phyloP scores from a whole-genome alignment of 306 rosid species.

The Rosa multiflora region DNA sequence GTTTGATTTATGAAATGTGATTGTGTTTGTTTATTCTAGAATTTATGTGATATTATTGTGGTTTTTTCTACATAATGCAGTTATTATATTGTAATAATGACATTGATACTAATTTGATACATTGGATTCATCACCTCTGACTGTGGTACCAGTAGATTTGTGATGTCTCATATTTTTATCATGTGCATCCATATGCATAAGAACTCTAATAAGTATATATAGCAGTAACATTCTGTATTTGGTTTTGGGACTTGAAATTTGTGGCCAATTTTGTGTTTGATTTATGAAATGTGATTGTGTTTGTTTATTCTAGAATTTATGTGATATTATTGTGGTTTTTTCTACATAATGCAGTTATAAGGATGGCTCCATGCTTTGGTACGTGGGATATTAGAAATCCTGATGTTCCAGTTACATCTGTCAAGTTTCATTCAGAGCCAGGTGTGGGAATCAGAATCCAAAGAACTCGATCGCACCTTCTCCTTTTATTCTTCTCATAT shows the following conservation, averaged over 20 bases:
- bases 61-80: slow-evolving; percentile 42
- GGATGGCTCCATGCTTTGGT: slow-evolving; percentile 97
- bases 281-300: slow-evolving; percentile 4
- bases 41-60: slow-evolving; percentile 3
- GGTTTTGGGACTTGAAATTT: slow-evolving; percentile 7
- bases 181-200: background rate
- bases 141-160: background rate
- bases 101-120: background rate
- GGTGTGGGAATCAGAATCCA: slow-evolving; percentile 38
- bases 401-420: slow-evolving; percentile 59
- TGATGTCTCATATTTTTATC: background rate
- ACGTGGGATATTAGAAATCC: slow-evolving; percentile 91
- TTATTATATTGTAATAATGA: slow-evolving; percentile 16
- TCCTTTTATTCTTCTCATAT: background rate
- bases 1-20: background rate
- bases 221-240: background rate
- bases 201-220: background rate
- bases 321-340: slow-evolving; percentile 10
- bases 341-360: slow-evolving; percentile 58
- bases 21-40: slow-evolving; percentile 2
- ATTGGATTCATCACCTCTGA: background rate
- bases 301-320: slow-evolving; percentile 12
- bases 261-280: background rate
- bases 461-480: slow-evolving; percentile 7
- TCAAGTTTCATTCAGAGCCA: slow-evolving; percentile 88